Percentiles rank a stretch among this genome's conserved stretches.
Conservation (phyloP, 768 basidiomycete genomes). For the Tulasnella sp. region DNA sequence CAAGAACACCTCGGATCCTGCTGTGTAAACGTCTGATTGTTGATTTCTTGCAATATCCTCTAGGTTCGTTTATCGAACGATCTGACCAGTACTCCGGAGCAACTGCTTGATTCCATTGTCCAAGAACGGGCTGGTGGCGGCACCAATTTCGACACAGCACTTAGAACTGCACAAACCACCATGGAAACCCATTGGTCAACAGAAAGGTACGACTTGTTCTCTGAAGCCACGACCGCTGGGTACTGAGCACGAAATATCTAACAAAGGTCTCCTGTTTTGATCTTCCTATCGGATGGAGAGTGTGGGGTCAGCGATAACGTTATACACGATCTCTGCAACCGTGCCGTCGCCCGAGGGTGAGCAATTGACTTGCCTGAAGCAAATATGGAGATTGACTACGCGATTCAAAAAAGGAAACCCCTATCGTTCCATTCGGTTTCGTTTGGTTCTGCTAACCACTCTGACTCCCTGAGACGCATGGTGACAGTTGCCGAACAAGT, state of each 20-base stretch:
- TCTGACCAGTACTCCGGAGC: constrained; percentile 45
- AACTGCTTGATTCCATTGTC: constrained; percentile 45
- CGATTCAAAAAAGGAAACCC: constrained; percentile 44
- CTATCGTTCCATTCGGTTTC: constrained; percentile 59
- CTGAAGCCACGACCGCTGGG: too few species aligned
- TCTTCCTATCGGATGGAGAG: constrained; percentile 60
- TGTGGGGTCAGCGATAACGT: constrained; percentile 41
- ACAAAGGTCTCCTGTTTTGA: constrained; percentile 48
- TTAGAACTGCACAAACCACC: constrained; percentile 39
- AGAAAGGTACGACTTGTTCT: constrained; percentile 42
- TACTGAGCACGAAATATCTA: too few species aligned
- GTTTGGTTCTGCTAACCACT: constrained; percentile 44
- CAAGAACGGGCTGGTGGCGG: constrained; percentile 37
- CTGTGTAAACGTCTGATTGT: constrained; percentile 37
- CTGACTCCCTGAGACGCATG: constrained; percentile 48
- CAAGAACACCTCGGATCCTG: constrained; percentile 7
- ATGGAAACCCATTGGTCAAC: constrained; percentile 53
- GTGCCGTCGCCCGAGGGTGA: constrained; percentile 49
- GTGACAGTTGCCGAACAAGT: constrained; percentile 49
- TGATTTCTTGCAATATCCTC: constrained; percentile 42
- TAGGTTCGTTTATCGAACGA: constrained; percentile 45
- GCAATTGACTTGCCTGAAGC: neutral
- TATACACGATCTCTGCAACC: constrained; percentile 45
- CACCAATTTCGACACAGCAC: constrained; percentile 48
- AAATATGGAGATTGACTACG: too few species aligned